Percentiles rank a stretch among this genome's conserved stretches.
Evolutionary conservation across 768 basidiomycete species (phyloP).

Genomic region (Boletus huronensis): DNA sequence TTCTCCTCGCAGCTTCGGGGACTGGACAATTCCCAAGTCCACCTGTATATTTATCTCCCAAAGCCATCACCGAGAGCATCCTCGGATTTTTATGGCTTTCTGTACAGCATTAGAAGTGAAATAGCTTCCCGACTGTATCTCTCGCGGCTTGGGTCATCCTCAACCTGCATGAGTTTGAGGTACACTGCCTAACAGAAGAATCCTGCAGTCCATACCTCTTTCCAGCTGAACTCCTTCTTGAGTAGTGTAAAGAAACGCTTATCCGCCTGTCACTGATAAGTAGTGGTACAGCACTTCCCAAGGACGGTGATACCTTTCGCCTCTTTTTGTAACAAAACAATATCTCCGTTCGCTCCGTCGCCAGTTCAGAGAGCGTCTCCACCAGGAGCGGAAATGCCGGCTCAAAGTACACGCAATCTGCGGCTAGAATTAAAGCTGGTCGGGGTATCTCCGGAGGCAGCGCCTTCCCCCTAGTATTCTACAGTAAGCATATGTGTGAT

Average conservation of each 20-base stretch:
- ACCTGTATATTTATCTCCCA: not conserved
- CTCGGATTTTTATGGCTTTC: constrained; percentile 7
- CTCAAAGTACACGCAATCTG: constrained; percentile 96
- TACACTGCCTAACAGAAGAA: not conserved
- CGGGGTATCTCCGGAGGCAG: constrained; percentile 45
- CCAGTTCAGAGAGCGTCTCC: constrained; percentile 67
- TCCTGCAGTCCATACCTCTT: constrained; percentile 42
- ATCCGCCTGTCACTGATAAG: constrained; percentile 58
- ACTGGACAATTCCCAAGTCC: not conserved
- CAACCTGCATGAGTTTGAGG: constrained; percentile 39
- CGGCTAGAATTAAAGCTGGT: constrained; percentile 77
- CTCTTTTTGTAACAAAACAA: constrained; percentile 94
- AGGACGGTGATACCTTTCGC: constrained; percentile 59
- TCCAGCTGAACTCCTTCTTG: constrained; percentile 75
- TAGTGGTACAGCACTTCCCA: not conserved
- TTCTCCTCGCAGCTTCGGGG: not conserved
- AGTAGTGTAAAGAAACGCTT: constrained; percentile 80
- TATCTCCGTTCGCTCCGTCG: constrained; percentile 56
- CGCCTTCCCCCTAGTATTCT: constrained; percentile 56
- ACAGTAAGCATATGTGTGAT: constrained; percentile 1
- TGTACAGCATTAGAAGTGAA: constrained; percentile 46
- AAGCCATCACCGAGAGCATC: not conserved
- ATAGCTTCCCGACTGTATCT: constrained; percentile 65
- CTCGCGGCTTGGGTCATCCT: constrained; percentile 57
- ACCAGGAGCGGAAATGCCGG: constrained; percentile 88